Evolutionary conservation across 2,329 filamentous ascomycete species (phyloP), one percentile per base, ranked within the genome.

Genomic region (Blastomyces emzantsi): DNA sequence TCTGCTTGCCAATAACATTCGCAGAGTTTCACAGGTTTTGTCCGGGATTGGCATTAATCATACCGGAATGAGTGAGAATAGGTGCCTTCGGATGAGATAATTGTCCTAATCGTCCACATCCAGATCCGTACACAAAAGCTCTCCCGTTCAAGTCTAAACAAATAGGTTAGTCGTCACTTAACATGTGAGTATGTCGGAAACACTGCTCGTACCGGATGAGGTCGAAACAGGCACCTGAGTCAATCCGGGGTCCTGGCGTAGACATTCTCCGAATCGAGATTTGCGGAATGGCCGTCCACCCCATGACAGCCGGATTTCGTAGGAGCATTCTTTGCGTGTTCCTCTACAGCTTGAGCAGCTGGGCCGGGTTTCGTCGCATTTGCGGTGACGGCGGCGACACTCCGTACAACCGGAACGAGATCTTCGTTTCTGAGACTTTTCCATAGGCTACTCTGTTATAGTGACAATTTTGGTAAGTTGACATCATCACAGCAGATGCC

Each of bases 211-310:
- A 65, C 64, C 61, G 47, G 64, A 61, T 17, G 64, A 57, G 25
- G 61, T 56, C 13, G 47, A 15, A 13, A 66, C 54, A 3, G 63
- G 65, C 30, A 66, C 63, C 63, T 62, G 63, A 13, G 64, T 65
- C 30, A 66, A 61, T 2, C 60, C 58, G 17, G 66, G 65, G 47
- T 68, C 66, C 28, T 47, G 54, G 22, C 62, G 60, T 36, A 68
- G 62, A 28, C 66, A 68, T n/a, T 68, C 62, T 19, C 66, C 66
- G 62, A 68, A 68, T 3, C 66, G 62, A 28, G 66, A 68, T 47
- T 64, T 67, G 36, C 62, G 41, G 51, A 68, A 68, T 19, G 66
- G 64, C 19, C 66, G 58, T 15, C 66, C 66, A 54, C 66, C 66
- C 66, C 66, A 68, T 15, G 64, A 66, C 17, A 68, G 62, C 22